phyloP scores from a whole-genome alignment of 1,284 basidiomycete genomes.

The Coriolopsis trogii region DNA sequence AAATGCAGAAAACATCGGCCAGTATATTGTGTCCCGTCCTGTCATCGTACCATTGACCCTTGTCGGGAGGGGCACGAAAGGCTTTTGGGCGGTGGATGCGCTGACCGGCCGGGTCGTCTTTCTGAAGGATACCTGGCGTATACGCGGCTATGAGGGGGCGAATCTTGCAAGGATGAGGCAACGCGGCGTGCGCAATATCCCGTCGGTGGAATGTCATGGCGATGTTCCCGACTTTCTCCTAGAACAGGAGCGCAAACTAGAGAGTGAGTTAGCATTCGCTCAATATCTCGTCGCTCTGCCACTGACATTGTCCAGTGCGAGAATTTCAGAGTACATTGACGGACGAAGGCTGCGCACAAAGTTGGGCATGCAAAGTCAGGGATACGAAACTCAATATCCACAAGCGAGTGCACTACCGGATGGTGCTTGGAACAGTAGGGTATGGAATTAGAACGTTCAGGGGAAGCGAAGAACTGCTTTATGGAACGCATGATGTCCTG shows the following conservation, averaged over 20 bases:
- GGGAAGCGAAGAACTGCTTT: slow-evolving; percentile 6
- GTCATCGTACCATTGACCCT: neutral
- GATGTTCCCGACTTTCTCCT: neutral
- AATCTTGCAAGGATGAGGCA: slow-evolving; percentile 8
- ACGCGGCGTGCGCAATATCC: neutral
- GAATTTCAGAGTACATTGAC: neutral
- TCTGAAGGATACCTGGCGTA: slow-evolving; percentile 10
- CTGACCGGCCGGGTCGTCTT: neutral
- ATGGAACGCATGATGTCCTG: slow-evolving; percentile 10
- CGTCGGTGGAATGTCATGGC: neutral
- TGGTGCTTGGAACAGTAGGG: slow-evolving; percentile 8
- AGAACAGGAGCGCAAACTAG: neutral
- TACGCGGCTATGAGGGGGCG: slow-evolving; percentile 29
- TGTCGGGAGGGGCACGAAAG: slow-evolving; percentile 5
- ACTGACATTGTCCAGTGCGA: neutral
- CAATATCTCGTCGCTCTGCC: too few species aligned
- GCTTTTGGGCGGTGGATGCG: slow-evolving; percentile 11
- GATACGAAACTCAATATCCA: neutral
- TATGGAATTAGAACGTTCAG: neutral
- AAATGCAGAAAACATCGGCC: neutral
- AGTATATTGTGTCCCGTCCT: slow-evolving; percentile 8
- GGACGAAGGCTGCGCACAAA: neutral
- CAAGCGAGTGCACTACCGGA: slow-evolving; percentile 1
- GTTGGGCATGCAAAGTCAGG: neutral
- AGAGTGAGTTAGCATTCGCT: neutral